These are phyloP conservation scores for Haplographium delicatum DNA, from an alignment of 495 filamentous ascomycete genomes.

Conservation along the genomic window DNA sequence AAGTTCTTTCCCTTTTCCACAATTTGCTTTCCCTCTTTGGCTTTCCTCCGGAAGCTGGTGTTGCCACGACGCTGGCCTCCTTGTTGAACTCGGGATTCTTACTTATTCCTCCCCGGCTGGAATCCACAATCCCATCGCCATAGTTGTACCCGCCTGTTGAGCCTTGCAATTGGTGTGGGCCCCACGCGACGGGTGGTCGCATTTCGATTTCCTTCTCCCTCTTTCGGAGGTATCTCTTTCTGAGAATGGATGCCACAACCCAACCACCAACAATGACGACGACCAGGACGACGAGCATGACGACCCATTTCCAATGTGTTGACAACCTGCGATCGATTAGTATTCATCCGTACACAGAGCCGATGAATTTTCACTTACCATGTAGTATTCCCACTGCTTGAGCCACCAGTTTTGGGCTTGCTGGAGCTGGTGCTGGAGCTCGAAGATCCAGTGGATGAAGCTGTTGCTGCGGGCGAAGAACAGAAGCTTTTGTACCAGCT, in stretches of 20 bases:
- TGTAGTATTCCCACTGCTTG: neutral
- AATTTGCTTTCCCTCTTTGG: conserved; percentile 13
- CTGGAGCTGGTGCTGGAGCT: conserved; percentile 4
- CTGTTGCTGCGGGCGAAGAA: neutral
- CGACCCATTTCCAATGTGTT: conserved; percentile 50
- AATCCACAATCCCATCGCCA: conserved; percentile 11
- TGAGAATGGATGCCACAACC: conserved; percentile 48
- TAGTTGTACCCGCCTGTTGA: conserved; percentile 14
- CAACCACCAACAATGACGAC: conserved; percentile 47
- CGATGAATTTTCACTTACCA: too few species aligned
- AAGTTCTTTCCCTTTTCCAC: conserved; percentile 7
- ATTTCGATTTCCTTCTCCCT: conserved; percentile 47
- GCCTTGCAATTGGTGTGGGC: conserved; percentile 20
- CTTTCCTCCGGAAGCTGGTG: conserved; percentile 1
- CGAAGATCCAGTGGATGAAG: conserved; percentile 3
- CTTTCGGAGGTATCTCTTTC: conserved; percentile 45
- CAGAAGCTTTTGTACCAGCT: conserved; percentile 43
- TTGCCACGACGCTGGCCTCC: neutral
- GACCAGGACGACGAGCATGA: conserved; percentile 48
- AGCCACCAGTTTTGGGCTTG: neutral
- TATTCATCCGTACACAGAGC: too few species aligned
- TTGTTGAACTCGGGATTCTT: neutral
- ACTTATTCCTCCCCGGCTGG: neutral
- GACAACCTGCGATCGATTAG: too few species aligned
- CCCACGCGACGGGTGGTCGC: conserved; percentile 27